Evolutionary conservation across 1,284 basidiomycete species (phyloP), one percentile per base, ranked within the genome.

Genomic region (Tilletia walkeri): DNA sequence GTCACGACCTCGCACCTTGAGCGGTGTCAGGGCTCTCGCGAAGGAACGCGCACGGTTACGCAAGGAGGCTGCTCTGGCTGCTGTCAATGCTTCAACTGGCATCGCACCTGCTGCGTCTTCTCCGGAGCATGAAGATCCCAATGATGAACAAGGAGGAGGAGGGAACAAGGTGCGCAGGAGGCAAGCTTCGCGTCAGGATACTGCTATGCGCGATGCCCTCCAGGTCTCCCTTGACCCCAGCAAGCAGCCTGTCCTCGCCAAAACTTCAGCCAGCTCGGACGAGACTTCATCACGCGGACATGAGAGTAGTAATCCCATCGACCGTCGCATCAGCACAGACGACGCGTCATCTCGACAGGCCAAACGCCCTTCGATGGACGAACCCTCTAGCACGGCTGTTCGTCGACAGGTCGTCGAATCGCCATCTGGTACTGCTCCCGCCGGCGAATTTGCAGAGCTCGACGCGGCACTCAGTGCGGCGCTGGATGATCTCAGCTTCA

Each of bases 401-500:
- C 7, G 18, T n/a, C 7, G n/a, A 10, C 10, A 53, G 50, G 30
- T 53, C n/a, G 50, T n/a, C 18, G 50, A 61, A 61, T 24, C 56
- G 56, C 24, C 24, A 2, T 30, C 47, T 12, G 47, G 47, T n/a
- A n/a, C 47, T 12, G 12, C 12, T 10, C 47, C n/a, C 12, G 50
- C 16, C 50, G 59, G 36, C n/a, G 59, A 63, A 18, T 63, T 63
- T 38, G 59, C 59, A 3, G 4, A 79, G 16, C 68, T 80, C 16
- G 76, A 78, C 45, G 74, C 76, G 6, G 77, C 78, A 1, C 76
- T 80, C 16, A 68, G 71, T n/a, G 70, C 67, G 49, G 79, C 77
- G 12, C 73, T 80, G 75, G 73, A 78, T 65, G 74, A 77, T 68
- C 72, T 80, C 36, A 79, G 74, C 66, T 79, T 80, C 45, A 73